phyloP scores from a whole-genome alignment of 371 early-diverging fungal genomes.

The Rhizopus arrhizus region DNA sequence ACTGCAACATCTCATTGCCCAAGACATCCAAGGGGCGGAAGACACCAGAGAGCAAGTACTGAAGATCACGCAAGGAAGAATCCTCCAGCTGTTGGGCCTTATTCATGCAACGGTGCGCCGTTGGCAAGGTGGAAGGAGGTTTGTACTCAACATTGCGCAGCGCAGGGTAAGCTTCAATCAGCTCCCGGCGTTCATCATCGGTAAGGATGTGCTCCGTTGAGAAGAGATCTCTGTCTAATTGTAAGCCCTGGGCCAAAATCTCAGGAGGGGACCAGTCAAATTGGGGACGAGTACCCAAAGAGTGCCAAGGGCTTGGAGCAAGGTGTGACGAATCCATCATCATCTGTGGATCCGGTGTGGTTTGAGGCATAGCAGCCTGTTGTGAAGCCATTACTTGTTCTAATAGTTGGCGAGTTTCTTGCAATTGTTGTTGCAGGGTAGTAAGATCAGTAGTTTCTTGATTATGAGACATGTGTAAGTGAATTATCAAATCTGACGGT shows the following conservation, averaged over 20 bases:
- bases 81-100: constrained; percentile 2
- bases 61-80: background rate
- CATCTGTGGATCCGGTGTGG: too few relatives aligned
- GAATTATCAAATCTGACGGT: too few relatives aligned
- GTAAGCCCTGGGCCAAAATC: background rate
- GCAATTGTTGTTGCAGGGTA: too few relatives aligned
- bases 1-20: constrained; percentile 2
- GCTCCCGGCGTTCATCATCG: constrained; percentile 6
- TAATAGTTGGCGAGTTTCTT: too few relatives aligned
- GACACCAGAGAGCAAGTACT: constrained; percentile 22
- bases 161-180: constrained; percentile 18
- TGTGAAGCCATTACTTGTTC: too few relatives aligned
- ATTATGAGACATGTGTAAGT: too few relatives aligned
- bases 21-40: constrained; percentile 17
- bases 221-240: background rate
- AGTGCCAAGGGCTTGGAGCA: constrained; percentile 5
- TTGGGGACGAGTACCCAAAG: constrained; percentile 6
- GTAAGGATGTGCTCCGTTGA: background rate
- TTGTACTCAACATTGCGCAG: constrained; percentile 8
- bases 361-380: too few relatives aligned
- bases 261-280: constrained; percentile 9
- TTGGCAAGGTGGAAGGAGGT: constrained; percentile 17
- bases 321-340: too few relatives aligned
- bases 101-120: constrained; percentile 8
- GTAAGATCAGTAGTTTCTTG: too few relatives aligned